Percentiles rank a stretch among this genome's conserved stretches.
These are phyloP conservation scores for Suillus cothurnatus DNA, from an alignment of 768 basidiomycete species.

Conservation along the genomic window DNA sequence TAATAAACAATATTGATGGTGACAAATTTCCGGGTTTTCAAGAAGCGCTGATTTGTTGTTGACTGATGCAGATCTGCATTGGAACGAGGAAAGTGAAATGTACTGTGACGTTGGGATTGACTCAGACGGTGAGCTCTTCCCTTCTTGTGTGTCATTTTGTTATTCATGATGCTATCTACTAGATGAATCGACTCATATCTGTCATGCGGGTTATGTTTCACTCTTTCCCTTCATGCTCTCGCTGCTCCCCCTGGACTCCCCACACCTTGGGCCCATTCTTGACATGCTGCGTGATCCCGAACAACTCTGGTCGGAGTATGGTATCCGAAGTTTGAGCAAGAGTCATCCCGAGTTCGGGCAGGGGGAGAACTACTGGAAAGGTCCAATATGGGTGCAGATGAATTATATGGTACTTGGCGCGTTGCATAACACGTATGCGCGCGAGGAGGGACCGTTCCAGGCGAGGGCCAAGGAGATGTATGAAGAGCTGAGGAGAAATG, in stretches of 20 bases:
- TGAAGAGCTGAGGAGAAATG: constrained; percentile 72
- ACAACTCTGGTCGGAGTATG: constrained; percentile 91
- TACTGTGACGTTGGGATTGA: constrained; percentile 91
- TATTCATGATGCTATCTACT: background rate
- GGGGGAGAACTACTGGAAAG: constrained; percentile 97
- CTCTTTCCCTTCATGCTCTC: constrained; percentile 91
- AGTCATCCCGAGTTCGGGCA: constrained; percentile 87
- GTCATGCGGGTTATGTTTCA: constrained; percentile 91
- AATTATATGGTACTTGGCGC: constrained; percentile 88
- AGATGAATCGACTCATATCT: constrained; percentile 90
- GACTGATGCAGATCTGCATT: constrained; percentile 74
- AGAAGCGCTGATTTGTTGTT: background rate
- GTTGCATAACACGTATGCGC: constrained; percentile 79
- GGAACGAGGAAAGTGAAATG: constrained; percentile 88
- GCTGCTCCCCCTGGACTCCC: constrained; percentile 74
- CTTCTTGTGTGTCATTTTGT: constrained; percentile 6
- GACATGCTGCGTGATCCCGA: constrained; percentile 78
- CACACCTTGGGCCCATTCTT: constrained; percentile 79
- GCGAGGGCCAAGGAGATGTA: constrained; percentile 78
- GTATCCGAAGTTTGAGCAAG: constrained; percentile 85
- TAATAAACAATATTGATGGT: constrained; percentile 88
- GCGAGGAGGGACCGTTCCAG: constrained; percentile 80
- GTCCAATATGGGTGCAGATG: constrained; percentile 97
- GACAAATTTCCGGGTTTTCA: constrained; percentile 14
- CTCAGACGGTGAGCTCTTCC: constrained; percentile 64